Conservation (phyloP, 768 basidiomycete species). For the Rhizopogon rudus region DNA sequence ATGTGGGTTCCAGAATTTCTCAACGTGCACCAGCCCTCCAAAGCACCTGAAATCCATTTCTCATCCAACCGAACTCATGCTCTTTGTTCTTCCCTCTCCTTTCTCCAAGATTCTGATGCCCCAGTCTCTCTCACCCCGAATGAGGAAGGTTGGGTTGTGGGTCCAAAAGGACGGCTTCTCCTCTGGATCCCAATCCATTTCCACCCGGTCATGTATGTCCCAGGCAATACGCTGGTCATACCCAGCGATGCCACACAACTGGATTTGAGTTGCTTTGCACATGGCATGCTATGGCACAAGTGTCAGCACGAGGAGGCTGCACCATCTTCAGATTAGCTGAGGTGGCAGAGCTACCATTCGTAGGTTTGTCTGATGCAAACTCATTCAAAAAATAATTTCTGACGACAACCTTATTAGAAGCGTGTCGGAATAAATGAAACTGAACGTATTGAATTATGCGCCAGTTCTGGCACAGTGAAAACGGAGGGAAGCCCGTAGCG, state of each 20-base stretch:
- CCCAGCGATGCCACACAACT: not conserved
- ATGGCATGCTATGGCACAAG: not conserved
- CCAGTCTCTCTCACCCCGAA: not conserved
- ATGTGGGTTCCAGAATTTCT: constrained; percentile 14
- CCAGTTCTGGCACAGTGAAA: no score
- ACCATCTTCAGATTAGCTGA: no score
- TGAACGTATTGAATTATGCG: no score
- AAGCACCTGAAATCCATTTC: not conserved
- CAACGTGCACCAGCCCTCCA: not conserved
- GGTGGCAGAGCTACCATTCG: no score
- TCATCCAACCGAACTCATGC: not conserved
- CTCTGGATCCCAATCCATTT: not conserved
- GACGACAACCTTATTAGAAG: no score
- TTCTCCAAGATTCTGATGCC: not conserved
- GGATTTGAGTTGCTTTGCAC: not conserved
- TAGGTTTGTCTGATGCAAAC: no score
- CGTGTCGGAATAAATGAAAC: no score
- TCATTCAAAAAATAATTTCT: no score
- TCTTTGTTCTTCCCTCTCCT: not conserved
- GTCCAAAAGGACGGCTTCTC: not conserved
- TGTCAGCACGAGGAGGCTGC: no score
- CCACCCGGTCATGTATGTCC: not conserved
- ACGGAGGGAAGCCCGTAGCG: no score
- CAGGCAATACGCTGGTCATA: not conserved
- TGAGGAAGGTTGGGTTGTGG: not conserved